phyloP scores from a whole-genome alignment of 805 yeast species.

The Komagataella populi region DNA sequence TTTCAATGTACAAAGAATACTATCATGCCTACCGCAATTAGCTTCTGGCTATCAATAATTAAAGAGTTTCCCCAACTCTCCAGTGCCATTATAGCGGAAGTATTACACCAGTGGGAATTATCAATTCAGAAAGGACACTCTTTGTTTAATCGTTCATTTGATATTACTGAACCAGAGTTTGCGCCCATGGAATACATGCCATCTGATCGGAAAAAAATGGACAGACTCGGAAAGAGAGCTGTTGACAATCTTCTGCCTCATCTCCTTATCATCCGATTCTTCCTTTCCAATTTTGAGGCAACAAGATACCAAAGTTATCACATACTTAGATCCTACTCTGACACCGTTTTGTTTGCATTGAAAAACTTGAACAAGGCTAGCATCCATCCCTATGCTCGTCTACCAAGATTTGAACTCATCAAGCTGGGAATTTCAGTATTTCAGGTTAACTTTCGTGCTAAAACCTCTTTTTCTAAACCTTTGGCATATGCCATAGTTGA shows the following conservation, averaged over 20 bases:
- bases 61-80: constrained; percentile 51
- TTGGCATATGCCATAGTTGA: constrained; percentile 33
- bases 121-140: constrained; percentile 51
- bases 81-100: constrained; percentile 49
- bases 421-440: constrained; percentile 55
- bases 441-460: constrained; percentile 29
- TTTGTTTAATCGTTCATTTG: constrained; percentile 42
- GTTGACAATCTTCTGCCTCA: constrained; percentile 50
- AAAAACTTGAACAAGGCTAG: constrained; percentile 43
- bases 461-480: constrained; percentile 28
- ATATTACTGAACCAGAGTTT: constrained; percentile 45
- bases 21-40: constrained; percentile 49
- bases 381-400: constrained; percentile 70
- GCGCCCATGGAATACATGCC: constrained; percentile 84
- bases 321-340: constrained; percentile 53
- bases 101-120: constrained; percentile 54
- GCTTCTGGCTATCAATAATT: constrained; percentile 72
- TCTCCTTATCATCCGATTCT: constrained; percentile 46
- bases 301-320: constrained; percentile 60
- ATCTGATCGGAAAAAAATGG: constrained; percentile 47
- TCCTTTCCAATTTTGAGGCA: constrained; percentile 72
- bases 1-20: constrained; percentile 49
- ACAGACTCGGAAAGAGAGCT: constrained; percentile 34
- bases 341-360: constrained; percentile 44
- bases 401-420: constrained; percentile 61